Percentiles rank a stretch among this genome's conserved stretches.
Conservation (phyloP, 495 filamentous ascomycete species). For the Penicillium roqueforti region DNA sequence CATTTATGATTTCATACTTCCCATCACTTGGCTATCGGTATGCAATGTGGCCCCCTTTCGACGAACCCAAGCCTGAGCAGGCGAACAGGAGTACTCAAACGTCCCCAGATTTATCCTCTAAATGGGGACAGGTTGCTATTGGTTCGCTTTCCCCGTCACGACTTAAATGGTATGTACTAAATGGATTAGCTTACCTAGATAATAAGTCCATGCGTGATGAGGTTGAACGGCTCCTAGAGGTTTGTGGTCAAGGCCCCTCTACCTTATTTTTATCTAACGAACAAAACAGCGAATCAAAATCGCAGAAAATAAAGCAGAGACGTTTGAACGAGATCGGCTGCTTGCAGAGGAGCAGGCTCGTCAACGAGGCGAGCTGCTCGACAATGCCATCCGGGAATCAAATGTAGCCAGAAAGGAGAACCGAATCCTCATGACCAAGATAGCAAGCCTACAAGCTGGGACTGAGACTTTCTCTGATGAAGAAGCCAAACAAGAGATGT, state of each 20-base stretch:
- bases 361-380: not conserved
- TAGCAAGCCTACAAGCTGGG: not conserved
- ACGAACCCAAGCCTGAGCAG: not conserved
- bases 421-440: not conserved
- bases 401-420: not conserved
- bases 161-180: not conserved
- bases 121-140: not conserved
- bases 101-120: not conserved
- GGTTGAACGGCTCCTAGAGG: not conserved
- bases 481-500: not conserved
- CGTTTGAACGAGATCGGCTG: not conserved
- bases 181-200: not conserved
- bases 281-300: not conserved
- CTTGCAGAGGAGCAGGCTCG: conserved; percentile 1
- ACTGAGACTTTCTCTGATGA: not conserved
- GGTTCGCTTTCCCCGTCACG: not conserved
- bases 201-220: not conserved
- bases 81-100: not conserved
- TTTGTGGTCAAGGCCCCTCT: not conserved
- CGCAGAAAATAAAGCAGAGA: not conserved
- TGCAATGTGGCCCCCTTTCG: not conserved
- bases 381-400: not conserved
- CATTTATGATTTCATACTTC: not conserved
- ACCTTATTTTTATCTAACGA: not conserved
- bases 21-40: no score